Conservation (phyloP, 1,139 yeast species). For the Ogataea hybrid region DNA sequence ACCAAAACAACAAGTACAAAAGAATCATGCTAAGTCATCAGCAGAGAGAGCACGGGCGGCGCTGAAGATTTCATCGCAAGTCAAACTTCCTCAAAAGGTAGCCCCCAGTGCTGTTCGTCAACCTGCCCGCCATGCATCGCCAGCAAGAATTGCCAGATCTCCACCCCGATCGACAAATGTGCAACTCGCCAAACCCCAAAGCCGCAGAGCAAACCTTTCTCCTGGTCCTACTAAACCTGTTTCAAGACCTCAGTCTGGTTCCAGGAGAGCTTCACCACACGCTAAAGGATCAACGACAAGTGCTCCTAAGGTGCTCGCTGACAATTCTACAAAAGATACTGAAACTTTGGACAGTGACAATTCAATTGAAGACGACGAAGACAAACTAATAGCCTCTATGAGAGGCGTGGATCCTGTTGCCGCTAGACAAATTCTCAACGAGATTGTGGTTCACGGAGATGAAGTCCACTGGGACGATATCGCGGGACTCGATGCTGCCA, state of each 20-base stretch:
- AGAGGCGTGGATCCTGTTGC: constrained; percentile 45
- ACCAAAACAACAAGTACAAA: constrained; percentile 2
- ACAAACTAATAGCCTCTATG: constrained; percentile 45
- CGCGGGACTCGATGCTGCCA: constrained; percentile 90
- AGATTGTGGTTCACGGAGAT: constrained; percentile 91
- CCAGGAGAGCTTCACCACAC: constrained; percentile 9
- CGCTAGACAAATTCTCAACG: constrained; percentile 75
- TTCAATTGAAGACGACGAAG: constrained; percentile 58
- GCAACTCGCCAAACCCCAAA: constrained; percentile 3
- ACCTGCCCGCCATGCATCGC: constrained; percentile 14
- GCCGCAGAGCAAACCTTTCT: constrained; percentile 10
- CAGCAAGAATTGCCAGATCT: constrained; percentile 21
- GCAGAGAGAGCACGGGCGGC: constrained; percentile 32
- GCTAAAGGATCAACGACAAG: constrained; percentile 4
- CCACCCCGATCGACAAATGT: constrained; percentile 14
- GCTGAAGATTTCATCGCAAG: constrained; percentile 31
- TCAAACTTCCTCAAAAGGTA: constrained; percentile 19
- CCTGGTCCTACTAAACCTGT: constrained; percentile 10
- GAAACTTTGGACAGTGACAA: constrained; percentile 32
- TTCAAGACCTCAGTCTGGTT: constrained; percentile 5
- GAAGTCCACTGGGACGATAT: constrained; percentile 97
- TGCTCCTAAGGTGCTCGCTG: constrained; percentile 20
- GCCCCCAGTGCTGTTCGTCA: constrained; percentile 9
- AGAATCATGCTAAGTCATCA: constrained; percentile 14
- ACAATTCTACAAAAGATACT: constrained; percentile 32